phyloP scores from a whole-genome alignment of 768 basidiomycete genomes.

The Suillus variegatus region DNA sequence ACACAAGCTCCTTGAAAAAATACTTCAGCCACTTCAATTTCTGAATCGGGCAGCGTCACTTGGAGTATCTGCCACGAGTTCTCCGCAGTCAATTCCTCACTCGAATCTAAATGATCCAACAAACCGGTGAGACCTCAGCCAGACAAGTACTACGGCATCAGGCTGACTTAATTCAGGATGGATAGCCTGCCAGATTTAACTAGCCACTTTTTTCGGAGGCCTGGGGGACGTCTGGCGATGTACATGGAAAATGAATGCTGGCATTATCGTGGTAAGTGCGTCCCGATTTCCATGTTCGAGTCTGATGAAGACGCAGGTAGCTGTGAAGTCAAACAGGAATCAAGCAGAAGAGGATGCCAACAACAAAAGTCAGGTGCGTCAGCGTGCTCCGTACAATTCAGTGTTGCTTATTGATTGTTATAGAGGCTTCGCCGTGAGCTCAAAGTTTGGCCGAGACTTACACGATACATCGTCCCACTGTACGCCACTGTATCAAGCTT shows the following conservation, averaged over 20 bases:
- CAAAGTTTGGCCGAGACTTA: slow-evolving; percentile 25
- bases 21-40: background rate
- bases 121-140: background rate
- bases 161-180: background rate
- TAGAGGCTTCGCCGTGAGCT: slow-evolving; percentile 27
- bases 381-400: background rate
- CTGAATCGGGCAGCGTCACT: background rate
- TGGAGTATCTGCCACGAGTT: background rate
- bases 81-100: background rate
- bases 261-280: background rate
- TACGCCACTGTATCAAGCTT: slow-evolving; percentile 23
- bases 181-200: slow-evolving; percentile 18
- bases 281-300: background rate
- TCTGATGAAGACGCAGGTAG: slow-evolving; percentile 6
- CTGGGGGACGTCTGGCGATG: slow-evolving; percentile 34
- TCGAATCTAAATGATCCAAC: background rate
- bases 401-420: background rate
- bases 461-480: slow-evolving; percentile 26
- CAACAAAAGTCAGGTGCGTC: slow-evolving; percentile 14
- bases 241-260: background rate
- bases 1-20: background rate
- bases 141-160: background rate
- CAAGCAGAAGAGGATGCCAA: slow-evolving; percentile 10
- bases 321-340: slow-evolving; percentile 10
- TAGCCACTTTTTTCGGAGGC: slow-evolving; percentile 27